Conservation (phyloP, 1,284 basidiomycete genomes). For the Paramarasmius palmivorus region DNA sequence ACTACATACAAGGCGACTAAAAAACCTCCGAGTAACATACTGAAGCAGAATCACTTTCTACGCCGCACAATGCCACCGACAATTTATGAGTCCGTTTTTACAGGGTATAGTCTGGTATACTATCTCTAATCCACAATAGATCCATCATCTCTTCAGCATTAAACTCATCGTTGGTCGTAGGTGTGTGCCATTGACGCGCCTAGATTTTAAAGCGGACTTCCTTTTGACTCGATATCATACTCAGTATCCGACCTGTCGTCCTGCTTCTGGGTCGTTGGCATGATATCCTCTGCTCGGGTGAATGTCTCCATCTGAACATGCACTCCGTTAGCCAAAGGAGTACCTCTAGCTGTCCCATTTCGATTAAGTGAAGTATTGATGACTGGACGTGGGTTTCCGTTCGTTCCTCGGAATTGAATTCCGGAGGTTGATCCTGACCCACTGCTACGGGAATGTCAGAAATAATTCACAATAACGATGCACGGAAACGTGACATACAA, state of each 20-base stretch:
- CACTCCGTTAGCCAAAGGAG: conserved; percentile 17
- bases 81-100: no score
- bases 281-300: conserved; percentile 21
- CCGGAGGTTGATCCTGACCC: conserved; percentile 8
- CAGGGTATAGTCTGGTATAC: no score
- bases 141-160: background rate
- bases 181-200: background rate
- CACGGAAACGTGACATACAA: conserved; percentile 12
- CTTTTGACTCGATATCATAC: conserved; percentile 24
- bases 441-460: background rate
- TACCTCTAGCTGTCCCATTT: background rate
- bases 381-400: background rate
- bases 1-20: no score
- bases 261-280: conserved; percentile 11
- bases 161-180: background rate
- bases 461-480: background rate
- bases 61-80: no score
- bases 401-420: background rate
- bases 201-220: conserved; percentile 14
- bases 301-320: conserved; percentile 40
- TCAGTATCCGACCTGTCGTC: conserved; percentile 31
- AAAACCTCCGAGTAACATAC: no score
- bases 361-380: background rate
- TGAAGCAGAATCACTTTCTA: no score
- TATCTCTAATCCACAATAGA: no score